A percentile compares a stretch with the other conserved stretches of the same genome.
Conservation (phyloP, 148 eudicot species). For the Cornus controversa region DNA sequence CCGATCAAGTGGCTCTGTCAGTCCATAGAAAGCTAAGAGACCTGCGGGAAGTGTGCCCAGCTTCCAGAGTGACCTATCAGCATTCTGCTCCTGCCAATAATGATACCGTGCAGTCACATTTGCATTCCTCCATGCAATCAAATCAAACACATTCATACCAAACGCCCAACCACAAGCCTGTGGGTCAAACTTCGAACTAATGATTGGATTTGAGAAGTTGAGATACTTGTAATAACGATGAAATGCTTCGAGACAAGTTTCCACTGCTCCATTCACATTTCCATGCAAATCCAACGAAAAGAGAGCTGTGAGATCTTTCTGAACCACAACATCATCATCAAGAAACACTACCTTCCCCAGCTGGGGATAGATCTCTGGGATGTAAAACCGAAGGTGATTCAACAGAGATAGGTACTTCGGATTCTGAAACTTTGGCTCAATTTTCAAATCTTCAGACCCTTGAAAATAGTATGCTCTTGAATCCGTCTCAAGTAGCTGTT, state of each 20-base stretch:
- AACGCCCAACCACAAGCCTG: slow-evolving; percentile 92
- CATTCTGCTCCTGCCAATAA: slow-evolving; percentile 66
- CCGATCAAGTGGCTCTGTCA: slow-evolving; percentile 79
- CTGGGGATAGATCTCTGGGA: slow-evolving; percentile 71
- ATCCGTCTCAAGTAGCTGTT: slow-evolving; percentile 36
- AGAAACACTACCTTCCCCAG: slow-evolving; percentile 73
- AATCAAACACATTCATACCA: slow-evolving; percentile 72
- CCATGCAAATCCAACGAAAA: slow-evolving; percentile 74
- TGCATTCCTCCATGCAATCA: slow-evolving; percentile 66
- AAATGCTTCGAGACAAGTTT: slow-evolving; percentile 78
- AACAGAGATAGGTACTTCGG: slow-evolving; percentile 58
- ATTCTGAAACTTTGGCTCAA: slow-evolving; percentile 54
- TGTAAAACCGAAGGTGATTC: slow-evolving; percentile 73
- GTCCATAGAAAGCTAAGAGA: slow-evolving; percentile 69
- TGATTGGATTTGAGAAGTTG: slow-evolving; percentile 65
- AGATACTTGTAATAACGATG: slow-evolving; percentile 73
- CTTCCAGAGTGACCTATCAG: slow-evolving; percentile 57
- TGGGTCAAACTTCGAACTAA: slow-evolving; percentile 75
- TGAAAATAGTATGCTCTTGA: slow-evolving; percentile 46
- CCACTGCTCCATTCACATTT: slow-evolving; percentile 81
- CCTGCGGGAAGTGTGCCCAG: slow-evolving; percentile 81
- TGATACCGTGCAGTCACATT: slow-evolving; percentile 63
- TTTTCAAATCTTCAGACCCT: slow-evolving; percentile 38
- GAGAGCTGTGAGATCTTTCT: slow-evolving; percentile 66
- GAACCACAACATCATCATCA: slow-evolving; percentile 78